A percentile compares a stretch with the other conserved stretches of the same genome.
Conservation (phyloP, 179 eudicot species). For the Drosera spatulata region DNA sequence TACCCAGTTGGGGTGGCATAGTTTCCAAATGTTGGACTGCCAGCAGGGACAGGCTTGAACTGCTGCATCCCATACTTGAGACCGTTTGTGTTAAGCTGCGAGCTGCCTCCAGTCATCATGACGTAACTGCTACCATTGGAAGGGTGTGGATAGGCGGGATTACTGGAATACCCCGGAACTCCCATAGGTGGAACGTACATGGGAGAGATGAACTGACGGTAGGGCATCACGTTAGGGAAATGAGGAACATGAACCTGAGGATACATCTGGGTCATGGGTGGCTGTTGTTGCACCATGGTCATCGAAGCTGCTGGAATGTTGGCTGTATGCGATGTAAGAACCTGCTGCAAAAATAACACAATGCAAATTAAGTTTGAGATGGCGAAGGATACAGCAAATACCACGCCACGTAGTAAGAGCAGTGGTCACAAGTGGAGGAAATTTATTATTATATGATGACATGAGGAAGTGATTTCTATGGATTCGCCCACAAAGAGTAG, state of each 20-base stretch:
- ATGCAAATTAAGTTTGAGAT: neutral
- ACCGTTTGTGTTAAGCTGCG: conserved; percentile 54
- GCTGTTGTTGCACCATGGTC: conserved; percentile 73
- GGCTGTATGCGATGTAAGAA: conserved; percentile 36
- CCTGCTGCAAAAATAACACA: conserved; percentile 21
- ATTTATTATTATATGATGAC: no score
- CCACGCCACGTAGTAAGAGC: no score
- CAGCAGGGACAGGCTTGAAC: conserved; percentile 70
- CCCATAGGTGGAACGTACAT: conserved; percentile 83
- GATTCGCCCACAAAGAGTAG: no score
- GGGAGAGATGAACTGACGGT: conserved; percentile 73
- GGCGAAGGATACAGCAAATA: no score
- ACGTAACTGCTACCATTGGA: conserved; percentile 79
- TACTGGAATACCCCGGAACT: conserved; percentile 72
- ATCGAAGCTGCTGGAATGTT: conserved; percentile 52
- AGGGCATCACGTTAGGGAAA: conserved; percentile 74
- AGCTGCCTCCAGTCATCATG: conserved; percentile 76
- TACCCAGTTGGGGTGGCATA: conserved; percentile 64
- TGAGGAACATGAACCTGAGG: conserved; percentile 78
- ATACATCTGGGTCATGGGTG: conserved; percentile 70
- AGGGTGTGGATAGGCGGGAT: conserved; percentile 72
- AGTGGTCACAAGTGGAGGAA: no score
- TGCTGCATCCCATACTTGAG: conserved; percentile 80
- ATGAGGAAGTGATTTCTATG: no score
- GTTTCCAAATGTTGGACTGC: conserved; percentile 61